Evolutionary conservation across 192 early-diverging fungal species (phyloP), one percentile per base, ranked within the genome.

Genomic region (Linnemannia exigua): DNA sequence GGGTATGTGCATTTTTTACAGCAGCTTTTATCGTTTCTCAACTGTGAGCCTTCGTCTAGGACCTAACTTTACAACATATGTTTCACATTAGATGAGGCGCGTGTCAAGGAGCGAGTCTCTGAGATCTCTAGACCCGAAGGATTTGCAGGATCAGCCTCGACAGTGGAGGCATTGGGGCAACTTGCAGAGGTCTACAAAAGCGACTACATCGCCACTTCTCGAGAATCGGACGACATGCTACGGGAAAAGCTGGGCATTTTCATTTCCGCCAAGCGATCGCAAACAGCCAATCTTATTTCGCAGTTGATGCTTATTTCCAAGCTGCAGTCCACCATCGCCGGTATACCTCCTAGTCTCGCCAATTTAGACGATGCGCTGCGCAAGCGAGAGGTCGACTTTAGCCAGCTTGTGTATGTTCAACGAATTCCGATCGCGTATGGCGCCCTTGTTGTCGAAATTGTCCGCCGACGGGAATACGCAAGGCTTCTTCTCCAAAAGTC

Each of bases 401-500:
- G 82, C 70, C 71, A 80, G 19, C 81, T 89, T 41, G 75, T 77
- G 16, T 74, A 87, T 67, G 85, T 89, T 35, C 88, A 87, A 48
- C 79, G 87, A 70, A 87, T 89, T 38, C 88, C 88, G 14, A 85
- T 91, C 51, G 89, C 90, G 25, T 92, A 92, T 84, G 91, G 90
- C 52, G 90, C 77, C 1, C 69, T 88, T 25, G 70, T 92, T 11
- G 87, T 91, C 36, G 91, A 92, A 41, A 86, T 91, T 66, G 89
- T 92, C 20, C 88, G 91, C 68, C 67, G 91, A 28, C 88, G 88
- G n/a, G 91, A 91, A 75, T 92, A 90, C 66, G 74, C 85, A 38
- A 87, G 80, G 58, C 51, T 89, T 7, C 75, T 89, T 22, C 76
- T 89, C 37, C 69, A 83, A 77, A 89, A 87, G 54, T 84, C 88